These are phyloP conservation scores for Cichorium intybus DNA, from an alignment of 140 eudicot genomes.

Conservation along the genomic window DNA sequence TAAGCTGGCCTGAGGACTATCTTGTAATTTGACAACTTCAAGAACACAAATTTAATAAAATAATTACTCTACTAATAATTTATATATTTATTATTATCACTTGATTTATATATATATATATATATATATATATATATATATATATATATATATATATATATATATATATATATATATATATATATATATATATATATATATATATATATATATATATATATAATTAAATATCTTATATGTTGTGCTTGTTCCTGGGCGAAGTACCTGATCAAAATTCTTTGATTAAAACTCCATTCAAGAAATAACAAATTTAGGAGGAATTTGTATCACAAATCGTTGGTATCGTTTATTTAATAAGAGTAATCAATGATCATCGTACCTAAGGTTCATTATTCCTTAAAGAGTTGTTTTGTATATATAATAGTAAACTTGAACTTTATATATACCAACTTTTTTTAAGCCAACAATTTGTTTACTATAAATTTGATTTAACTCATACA, in stretches of 20 bases:
- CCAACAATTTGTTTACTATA: neutral
- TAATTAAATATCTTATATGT: too few species aligned
- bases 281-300: too few species aligned
- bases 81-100: neutral
- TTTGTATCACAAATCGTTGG: neutral
- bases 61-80: neutral
- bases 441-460: neutral
- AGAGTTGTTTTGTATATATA: neutral
- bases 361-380: too few species aligned
- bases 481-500: neutral
- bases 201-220: too few species aligned
- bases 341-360: neutral
- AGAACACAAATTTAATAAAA: neutral
- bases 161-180: too few species aligned
- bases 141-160: too few species aligned
- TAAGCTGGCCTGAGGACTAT: conserved; percentile 4
- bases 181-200: too few species aligned
- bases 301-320: neutral
- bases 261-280: too few species aligned
- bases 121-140: too few species aligned
- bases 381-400: neutral
- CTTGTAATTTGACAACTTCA: conserved; percentile 2
- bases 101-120: too few species aligned
- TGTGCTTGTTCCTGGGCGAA: neutral
- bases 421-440: too few species aligned